Percentiles rank a stretch among this genome's conserved stretches.
These are phyloP conservation scores for Coemansia erecta DNA, from an alignment of 192 early-diverging fungal species.

Conservation along the genomic window DNA sequence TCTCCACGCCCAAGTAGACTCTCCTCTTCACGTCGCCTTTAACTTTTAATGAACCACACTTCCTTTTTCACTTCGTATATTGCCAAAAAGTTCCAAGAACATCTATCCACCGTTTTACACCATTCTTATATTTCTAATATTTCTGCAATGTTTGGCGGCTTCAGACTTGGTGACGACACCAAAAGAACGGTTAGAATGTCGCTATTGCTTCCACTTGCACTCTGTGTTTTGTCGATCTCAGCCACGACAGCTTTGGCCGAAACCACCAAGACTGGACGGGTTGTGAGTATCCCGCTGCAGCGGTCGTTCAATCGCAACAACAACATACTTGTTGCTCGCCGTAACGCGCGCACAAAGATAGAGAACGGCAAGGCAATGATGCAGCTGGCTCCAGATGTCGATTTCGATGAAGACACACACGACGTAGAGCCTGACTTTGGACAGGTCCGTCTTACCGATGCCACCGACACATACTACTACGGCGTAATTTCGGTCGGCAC, in stretches of 20 bases:
- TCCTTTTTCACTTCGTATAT: background rate
- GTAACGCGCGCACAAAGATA: conserved; percentile 23
- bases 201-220: background rate
- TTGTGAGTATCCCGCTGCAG: conserved; percentile 43
- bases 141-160: background rate
- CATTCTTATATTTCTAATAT: background rate
- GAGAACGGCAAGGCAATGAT: conserved; percentile 26
- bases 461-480: conserved; percentile 56
- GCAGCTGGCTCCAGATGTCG: conserved; percentile 40
- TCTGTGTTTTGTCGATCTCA: background rate
- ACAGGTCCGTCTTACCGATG: conserved; percentile 46
- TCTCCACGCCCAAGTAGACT: too few species aligned
- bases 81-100: too few species aligned
- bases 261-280: background rate
- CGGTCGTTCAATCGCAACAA: conserved; percentile 52
- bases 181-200: conserved; percentile 1
- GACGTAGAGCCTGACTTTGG: conserved; percentile 50
- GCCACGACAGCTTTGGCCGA: background rate
- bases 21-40: too few species aligned
- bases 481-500: conserved; percentile 64
- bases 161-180: background rate
- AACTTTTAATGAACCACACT: background rate
- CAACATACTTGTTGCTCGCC: conserved; percentile 47
- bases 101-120: background rate
- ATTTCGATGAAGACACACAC: conserved; percentile 47